These are phyloP conservation scores for Nemania diffusa DNA, from an alignment of 2,329 filamentous ascomycete species.

Conservation along the genomic window DNA sequence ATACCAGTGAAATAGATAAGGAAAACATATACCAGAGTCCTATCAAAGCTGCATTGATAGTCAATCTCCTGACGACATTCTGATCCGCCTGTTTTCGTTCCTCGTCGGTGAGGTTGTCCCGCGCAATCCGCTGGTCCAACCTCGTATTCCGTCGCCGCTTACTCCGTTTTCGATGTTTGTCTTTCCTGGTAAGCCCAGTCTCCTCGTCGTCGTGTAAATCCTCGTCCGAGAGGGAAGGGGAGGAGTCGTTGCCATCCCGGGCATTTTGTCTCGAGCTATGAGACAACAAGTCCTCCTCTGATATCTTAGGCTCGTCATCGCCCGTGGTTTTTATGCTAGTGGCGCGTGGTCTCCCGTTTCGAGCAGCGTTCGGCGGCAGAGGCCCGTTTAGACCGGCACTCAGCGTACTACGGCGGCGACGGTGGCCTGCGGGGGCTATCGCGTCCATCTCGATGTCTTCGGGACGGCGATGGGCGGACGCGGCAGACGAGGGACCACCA, in stretches of 20 bases:
- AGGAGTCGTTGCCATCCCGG: conserved; percentile 58
- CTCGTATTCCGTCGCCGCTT: conserved; percentile 74
- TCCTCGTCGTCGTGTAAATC: conserved; percentile 88
- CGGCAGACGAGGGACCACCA: conserved; percentile 42
- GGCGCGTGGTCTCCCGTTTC: conserved; percentile 43
- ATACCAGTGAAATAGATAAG: conserved; percentile 88
- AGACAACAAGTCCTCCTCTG: conserved; percentile 54
- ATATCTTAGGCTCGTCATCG: conserved; percentile 58
- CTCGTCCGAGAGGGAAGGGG: conserved; percentile 74
- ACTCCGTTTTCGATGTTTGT: conserved; percentile 73
- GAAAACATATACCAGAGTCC: conserved; percentile 91
- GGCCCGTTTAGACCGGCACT: conserved; percentile 53
- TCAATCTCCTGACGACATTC: conserved; percentile 73
- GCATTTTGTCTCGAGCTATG: conserved; percentile 46
- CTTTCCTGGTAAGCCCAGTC: conserved; percentile 81
- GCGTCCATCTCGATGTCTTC: conserved; percentile 67
- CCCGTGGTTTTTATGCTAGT: conserved; percentile 46
- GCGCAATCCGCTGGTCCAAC: conserved; percentile 75
- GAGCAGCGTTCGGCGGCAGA: conserved; percentile 37
- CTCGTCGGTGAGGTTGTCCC: conserved; percentile 71
- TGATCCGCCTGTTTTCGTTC: conserved; percentile 82
- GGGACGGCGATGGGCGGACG: conserved; percentile 43
- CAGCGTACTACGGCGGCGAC: conserved; percentile 66
- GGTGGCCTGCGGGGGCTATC: conserved; percentile 60
- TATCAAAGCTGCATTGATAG: conserved; percentile 84